Evolutionary conservation across 257 asterid species (phyloP).

Genomic region (Anisodus tanguticus): DNA sequence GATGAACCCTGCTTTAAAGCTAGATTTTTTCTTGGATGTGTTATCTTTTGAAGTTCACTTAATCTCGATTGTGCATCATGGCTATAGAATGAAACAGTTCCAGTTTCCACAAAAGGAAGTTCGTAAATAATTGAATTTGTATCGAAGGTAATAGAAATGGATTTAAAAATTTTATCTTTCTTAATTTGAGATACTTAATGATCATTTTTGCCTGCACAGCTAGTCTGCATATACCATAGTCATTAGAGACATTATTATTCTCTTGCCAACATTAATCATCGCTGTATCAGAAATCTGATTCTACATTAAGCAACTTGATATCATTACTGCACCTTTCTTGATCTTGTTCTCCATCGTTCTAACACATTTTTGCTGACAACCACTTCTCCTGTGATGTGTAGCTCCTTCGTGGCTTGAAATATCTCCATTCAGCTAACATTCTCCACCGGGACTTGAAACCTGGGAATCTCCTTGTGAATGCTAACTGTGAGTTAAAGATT

Average conservation of each 20-base stretch:
- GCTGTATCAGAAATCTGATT: background rate
- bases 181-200: background rate
- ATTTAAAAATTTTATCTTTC: background rate
- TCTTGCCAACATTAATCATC: background rate
- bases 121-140: background rate
- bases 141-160: background rate
- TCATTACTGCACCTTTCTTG: background rate
- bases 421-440: slow-evolving; percentile 56
- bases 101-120: background rate
- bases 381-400: slow-evolving; percentile 24
- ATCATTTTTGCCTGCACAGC: background rate
- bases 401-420: slow-evolving; percentile 52
- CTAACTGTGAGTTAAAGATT: slow-evolving; percentile 52
- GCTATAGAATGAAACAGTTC: background rate
- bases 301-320: background rate
- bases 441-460: slow-evolving; percentile 59
- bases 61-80: background rate
- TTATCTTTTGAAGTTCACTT: slow-evolving; percentile 17
- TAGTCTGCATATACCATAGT: background rate
- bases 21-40: slow-evolving; percentile 13
- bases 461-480: slow-evolving; percentile 52
- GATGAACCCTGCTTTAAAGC: background rate
- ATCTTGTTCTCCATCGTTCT: background rate
- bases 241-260: background rate
- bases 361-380: background rate